Base-by-base conservation (phyloP, 2,329 filamentous ascomycete species). In the Alternaria sp. region DNA sequence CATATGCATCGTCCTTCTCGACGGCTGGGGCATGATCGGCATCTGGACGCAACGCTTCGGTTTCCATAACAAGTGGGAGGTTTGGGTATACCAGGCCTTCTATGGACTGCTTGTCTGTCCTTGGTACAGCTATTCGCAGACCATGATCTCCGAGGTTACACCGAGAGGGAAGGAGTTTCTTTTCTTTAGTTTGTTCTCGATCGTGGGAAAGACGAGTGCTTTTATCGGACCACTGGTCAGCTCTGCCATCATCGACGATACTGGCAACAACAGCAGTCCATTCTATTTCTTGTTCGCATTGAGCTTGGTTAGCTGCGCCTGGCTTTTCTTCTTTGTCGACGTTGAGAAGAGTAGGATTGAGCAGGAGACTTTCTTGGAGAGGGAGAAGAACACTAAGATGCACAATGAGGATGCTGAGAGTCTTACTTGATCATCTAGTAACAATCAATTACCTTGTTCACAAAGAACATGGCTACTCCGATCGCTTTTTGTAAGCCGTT, bases 181-280 rank as follows among this genome's bases (percentile, higher is more conserved):
- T 11, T 92, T 92, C 82, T 92, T 92, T 83, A 87, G 84, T 50
- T 78, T 92, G 1, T 91, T 91, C 78, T 88, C 86, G 65, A 90
- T 91, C 69, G 86, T 91, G 26, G 89, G 89, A 47, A 92, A 92
- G 78, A 89, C 89, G 0, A 88, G 86, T 8, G 87, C 86, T 1
- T 91, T 91, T 69, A 90, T 92, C 59, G 89, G 89, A 0, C 90
- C 89, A 0, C 80, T 92, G 25, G 88, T 92, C n/a, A 88, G 86
- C 60, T 88, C 85, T 65, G 89, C 89, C 6, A 92, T 92, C 61
- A 90, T 92, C 60, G 89, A 91, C 72, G 86, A 86, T 0, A 84
- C 83, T 6, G 83, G 78, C 3, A 86, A 90, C 71, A 86, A 87
- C 57, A 88, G 83, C 25, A 86, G 85, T 8, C 89, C 89, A 0